Percentiles rank a stretch among this genome's conserved stretches.
phyloP scores from a whole-genome alignment of 768 basidiomycete species.

The Zangia roseola region DNA sequence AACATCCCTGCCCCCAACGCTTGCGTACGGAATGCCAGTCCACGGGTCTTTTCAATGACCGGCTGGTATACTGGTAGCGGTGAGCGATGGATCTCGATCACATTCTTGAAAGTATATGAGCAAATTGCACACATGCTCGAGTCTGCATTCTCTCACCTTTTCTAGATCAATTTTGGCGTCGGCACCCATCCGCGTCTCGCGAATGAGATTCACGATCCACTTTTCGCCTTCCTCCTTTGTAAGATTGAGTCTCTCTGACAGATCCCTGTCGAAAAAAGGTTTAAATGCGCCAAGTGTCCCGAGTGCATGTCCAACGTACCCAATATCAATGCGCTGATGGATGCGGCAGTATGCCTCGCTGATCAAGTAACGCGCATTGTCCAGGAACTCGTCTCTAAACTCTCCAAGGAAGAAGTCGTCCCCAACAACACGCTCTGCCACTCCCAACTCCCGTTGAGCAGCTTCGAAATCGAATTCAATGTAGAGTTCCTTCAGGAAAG shows the following conservation, averaged over 20 bases:
- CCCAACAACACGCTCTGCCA: constrained; percentile 78
- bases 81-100: constrained; percentile 92
- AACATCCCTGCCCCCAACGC: constrained; percentile 80
- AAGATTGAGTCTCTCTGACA: constrained; percentile 91
- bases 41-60: constrained; percentile 94
- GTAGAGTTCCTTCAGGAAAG: constrained; percentile 92
- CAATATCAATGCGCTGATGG: constrained; percentile 89
- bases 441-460: constrained; percentile 77
- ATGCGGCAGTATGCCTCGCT: constrained; percentile 98
- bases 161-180: constrained; percentile 98
- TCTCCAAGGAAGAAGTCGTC: constrained; percentile 94
- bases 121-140: background rate
- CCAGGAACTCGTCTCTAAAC: constrained; percentile 91
- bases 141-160: constrained; percentile 51
- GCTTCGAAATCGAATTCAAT: constrained; percentile 96
- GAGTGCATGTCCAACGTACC: constrained; percentile 41
- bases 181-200: constrained; percentile 94
- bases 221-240: constrained; percentile 96
- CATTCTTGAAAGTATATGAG: constrained; percentile 59
- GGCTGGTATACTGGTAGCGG: constrained; percentile 89
- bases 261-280: constrained; percentile 53
- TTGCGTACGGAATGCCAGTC: constrained; percentile 87
- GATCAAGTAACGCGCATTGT: constrained; percentile 94
- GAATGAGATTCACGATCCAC: constrained; percentile 99
- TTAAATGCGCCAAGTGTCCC: background rate